A percentile compares a stretch with the other conserved stretches of the same genome.
Evolutionary conservation across 176 grass and related monocot species (phyloP).

Genomic region (Tillandsia fasciculata): DNA sequence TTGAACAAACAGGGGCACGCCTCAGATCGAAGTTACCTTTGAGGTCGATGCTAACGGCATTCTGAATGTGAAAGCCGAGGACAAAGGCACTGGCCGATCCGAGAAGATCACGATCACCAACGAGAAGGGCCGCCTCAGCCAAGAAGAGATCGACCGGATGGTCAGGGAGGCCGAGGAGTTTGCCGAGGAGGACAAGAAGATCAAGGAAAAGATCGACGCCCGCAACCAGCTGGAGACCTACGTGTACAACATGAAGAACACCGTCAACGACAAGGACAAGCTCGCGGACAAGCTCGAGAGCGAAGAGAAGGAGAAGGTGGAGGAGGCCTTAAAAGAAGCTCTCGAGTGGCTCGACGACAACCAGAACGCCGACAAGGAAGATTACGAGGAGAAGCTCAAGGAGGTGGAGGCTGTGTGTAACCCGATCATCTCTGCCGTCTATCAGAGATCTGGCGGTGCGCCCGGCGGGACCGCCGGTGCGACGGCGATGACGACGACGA

Average conservation of each 20-base stretch:
- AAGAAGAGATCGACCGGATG: slow-evolving; percentile 76
- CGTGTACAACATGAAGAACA: slow-evolving; percentile 79
- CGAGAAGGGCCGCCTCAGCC: slow-evolving; percentile 63
- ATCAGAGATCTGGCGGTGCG: slow-evolving; percentile 42
- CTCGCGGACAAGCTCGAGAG: slow-evolving; percentile 54
- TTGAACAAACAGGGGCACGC: slow-evolving; percentile 36
- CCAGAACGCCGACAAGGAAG: slow-evolving; percentile 55
- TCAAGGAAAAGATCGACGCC: slow-evolving; percentile 57
- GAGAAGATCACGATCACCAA: slow-evolving; percentile 81
- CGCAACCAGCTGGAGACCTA: slow-evolving; percentile 62
- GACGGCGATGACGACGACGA: slow-evolving; percentile 5
- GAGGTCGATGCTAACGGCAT: slow-evolving; percentile 68
- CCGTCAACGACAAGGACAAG: slow-evolving; percentile 56
- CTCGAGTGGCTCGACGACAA: slow-evolving; percentile 66
- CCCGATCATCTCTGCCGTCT: slow-evolving; percentile 53
- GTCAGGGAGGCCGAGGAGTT: slow-evolving; percentile 59
- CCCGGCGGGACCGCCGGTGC: not conserved
- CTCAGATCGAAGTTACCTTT: slow-evolving; percentile 55
- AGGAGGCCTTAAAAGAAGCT: slow-evolving; percentile 58
- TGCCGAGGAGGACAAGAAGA: slow-evolving; percentile 59
- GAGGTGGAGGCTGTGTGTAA: slow-evolving; percentile 73
- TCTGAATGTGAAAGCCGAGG: slow-evolving; percentile 53
- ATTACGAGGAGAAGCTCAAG: slow-evolving; percentile 74
- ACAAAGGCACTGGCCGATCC: slow-evolving; percentile 54
- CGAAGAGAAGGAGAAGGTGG: slow-evolving; percentile 78